Percentiles rank a stretch among this genome's conserved stretches.
Conservation (phyloP, 306 rosid species). For the Vigna radiata region DNA sequence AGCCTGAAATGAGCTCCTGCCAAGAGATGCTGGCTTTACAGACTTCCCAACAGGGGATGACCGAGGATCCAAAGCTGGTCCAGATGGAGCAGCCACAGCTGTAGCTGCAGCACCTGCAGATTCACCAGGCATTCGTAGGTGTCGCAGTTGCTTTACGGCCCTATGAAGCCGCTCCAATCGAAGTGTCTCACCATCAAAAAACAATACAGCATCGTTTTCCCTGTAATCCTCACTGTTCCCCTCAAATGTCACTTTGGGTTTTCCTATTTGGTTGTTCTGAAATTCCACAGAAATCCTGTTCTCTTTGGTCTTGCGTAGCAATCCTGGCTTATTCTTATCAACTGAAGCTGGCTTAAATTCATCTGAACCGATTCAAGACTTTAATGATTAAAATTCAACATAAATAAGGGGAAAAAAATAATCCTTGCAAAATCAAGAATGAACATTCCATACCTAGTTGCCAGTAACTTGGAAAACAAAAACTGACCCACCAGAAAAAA, state of each 20-base stretch:
- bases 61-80: conserved; percentile 61
- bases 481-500: conserved; percentile 11
- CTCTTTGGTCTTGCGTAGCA: conserved; percentile 79
- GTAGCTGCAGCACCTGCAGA: conserved; percentile 58
- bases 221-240: conserved; percentile 89
- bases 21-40: conserved; percentile 51
- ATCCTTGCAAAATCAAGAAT: conserved; percentile 10
- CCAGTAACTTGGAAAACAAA: conserved; percentile 18
- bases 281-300: conserved; percentile 85
- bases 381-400: conserved; percentile 24
- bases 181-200: conserved; percentile 80
- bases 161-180: conserved; percentile 80
- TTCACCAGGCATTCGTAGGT: conserved; percentile 82
- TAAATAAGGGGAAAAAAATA: not conserved
- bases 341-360: conserved; percentile 95
- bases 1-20: conserved; percentile 57
- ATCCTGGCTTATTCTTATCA: conserved; percentile 79
- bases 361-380: conserved; percentile 55
- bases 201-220: conserved; percentile 86
- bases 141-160: conserved; percentile 86
- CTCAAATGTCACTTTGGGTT: conserved; percentile 87
- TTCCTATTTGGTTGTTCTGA: conserved; percentile 88
- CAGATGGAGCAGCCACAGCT: conserved; percentile 48
- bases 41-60: conserved; percentile 74
- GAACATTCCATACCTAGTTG: not conserved